Conservation (phyloP, 495 filamentous ascomycete genomes). For the Xylaria acuta region DNA sequence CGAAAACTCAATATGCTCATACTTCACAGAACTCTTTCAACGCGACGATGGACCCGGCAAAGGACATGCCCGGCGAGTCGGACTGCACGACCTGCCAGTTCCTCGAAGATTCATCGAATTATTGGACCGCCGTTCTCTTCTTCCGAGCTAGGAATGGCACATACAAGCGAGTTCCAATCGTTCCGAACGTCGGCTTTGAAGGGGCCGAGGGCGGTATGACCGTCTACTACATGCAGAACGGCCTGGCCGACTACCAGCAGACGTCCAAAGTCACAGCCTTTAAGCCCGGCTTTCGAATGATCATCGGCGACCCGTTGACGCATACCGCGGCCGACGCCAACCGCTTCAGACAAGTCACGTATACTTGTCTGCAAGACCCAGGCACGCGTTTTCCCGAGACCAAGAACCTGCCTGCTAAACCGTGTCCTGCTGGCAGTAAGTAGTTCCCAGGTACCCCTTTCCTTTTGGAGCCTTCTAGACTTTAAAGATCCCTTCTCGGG, state of each 20-base stretch:
- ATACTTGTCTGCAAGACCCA: slow-evolving; percentile 34
- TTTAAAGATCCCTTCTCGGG: background rate
- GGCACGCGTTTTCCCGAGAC: slow-evolving; percentile 34
- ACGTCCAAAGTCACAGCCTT: slow-evolving; percentile 48
- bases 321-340: slow-evolving; percentile 35
- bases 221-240: slow-evolving; percentile 50
- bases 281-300: slow-evolving; percentile 44
- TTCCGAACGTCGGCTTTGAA: slow-evolving; percentile 44
- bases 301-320: slow-evolving; percentile 36
- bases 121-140: slow-evolving; percentile 50
- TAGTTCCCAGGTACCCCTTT: background rate
- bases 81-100: slow-evolving; percentile 43
- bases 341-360: slow-evolving; percentile 40
- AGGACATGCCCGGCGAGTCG: slow-evolving; percentile 39
- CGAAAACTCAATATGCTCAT: background rate
- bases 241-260: slow-evolving; percentile 38
- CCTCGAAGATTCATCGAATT: slow-evolving; percentile 47
- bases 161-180: slow-evolving; percentile 47
- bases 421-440: slow-evolving; percentile 30
- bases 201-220: slow-evolving; percentile 48
- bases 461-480: background rate
- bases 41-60: slow-evolving; percentile 40
- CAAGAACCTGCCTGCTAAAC: slow-evolving; percentile 35
- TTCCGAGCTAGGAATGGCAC: slow-evolving; percentile 48
- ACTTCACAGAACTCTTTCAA: slow-evolving; percentile 41